These are phyloP conservation scores for Gonium pectorale DNA, from an alignment of 139 green algal species.

Conservation along the genomic window DNA sequence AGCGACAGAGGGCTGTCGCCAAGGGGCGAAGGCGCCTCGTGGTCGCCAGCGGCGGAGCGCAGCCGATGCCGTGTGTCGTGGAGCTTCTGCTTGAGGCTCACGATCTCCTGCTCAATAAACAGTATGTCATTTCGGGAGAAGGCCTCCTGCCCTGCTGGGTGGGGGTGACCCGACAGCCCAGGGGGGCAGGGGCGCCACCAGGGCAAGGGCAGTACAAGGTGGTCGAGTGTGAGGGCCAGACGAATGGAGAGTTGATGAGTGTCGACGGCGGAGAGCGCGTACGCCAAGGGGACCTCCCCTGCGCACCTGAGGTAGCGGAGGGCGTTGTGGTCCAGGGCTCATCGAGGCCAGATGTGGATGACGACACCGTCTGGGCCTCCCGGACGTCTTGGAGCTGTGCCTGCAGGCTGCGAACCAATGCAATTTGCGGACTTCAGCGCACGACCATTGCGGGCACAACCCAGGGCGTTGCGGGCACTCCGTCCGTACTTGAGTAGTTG, in stretches of 20 bases:
- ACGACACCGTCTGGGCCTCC: not conserved
- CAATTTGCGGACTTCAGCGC: no score
- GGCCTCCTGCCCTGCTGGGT: not conserved
- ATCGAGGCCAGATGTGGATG: not conserved
- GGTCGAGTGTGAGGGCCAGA: no score
- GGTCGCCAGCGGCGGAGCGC: no score
- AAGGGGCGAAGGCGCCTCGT: not conserved
- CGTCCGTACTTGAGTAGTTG: no score
- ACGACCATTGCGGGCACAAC: no score
- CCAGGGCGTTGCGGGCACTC: no score
- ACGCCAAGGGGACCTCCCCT: no score
- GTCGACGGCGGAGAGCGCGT: no score
- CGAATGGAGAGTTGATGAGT: no score
- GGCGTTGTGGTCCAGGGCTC: conserved; percentile 1
- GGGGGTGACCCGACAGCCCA: not conserved
- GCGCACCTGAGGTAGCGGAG: not conserved
- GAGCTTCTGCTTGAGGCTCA: conserved; percentile 32
- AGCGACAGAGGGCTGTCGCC: not conserved
- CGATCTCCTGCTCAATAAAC: conserved; percentile 43
- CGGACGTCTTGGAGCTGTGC: not conserved
- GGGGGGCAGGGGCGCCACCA: no score
- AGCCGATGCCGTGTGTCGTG: conserved; percentile 3
- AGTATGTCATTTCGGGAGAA: not conserved
- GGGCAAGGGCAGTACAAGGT: no score
- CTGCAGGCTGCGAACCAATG: conserved; percentile 30